phyloP scores from a whole-genome alignment of 23 red algal genomes.

The Agarophyton chilense region DNA sequence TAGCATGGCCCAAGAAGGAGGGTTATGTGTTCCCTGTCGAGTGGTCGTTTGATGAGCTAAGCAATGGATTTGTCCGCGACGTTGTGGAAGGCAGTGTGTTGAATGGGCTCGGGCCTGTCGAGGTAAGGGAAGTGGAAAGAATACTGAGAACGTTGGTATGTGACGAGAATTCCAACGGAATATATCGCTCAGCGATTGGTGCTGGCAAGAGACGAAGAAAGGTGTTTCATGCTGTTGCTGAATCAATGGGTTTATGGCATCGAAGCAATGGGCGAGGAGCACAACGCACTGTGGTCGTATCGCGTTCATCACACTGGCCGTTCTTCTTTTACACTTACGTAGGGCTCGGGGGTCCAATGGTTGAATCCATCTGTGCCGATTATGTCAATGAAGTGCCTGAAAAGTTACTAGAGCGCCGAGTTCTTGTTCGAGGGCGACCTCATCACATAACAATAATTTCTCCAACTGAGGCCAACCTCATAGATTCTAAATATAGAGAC shows the following conservation, averaged over 20 bases:
- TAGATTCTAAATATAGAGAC: background rate
- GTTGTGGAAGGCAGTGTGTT: constrained; percentile 46
- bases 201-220: constrained; percentile 42
- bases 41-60: constrained; percentile 35
- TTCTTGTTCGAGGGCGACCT: constrained; percentile 50
- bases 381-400: constrained; percentile 19
- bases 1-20: constrained; percentile 55
- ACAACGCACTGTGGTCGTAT: constrained; percentile 39
- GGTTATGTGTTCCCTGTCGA: background rate
- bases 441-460: constrained; percentile 58
- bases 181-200: constrained; percentile 30
- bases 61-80: constrained; percentile 14
- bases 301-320: constrained; percentile 24
- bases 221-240: constrained; percentile 67
- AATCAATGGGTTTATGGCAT: constrained; percentile 46
- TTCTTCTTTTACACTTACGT: constrained; percentile 63
- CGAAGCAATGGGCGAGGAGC: constrained; percentile 52
- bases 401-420: constrained; percentile 6
- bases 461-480: constrained; percentile 5
- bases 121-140: constrained; percentile 37
- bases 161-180: background rate
- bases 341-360: constrained; percentile 35
- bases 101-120: constrained; percentile 11
- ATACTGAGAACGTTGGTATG: constrained; percentile 24
- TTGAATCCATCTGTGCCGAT: constrained; percentile 3